These are phyloP conservation scores for Pseudisothecium myosuroides DNA, from an alignment of 225 moss, liverwort and hornwort genomes.

Conservation along the genomic window DNA sequence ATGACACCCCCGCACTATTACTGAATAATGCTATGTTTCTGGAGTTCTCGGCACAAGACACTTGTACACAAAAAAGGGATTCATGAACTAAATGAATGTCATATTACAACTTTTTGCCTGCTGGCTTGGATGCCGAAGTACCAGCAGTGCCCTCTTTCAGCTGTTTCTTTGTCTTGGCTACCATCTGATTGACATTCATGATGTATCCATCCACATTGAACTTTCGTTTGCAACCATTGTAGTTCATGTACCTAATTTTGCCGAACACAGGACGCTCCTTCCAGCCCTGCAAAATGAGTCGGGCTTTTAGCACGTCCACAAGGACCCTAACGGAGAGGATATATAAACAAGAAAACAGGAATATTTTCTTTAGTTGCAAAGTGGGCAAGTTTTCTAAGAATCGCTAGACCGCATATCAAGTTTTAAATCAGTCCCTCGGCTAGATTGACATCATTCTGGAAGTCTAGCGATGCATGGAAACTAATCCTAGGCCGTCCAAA, in stretches of 20 bases:
- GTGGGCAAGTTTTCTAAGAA: not conserved
- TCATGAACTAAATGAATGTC: not conserved
- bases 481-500: not conserved
- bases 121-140: not conserved
- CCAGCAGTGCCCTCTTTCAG: slow-evolving; percentile 20
- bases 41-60: not conserved
- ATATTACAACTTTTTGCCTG: not conserved
- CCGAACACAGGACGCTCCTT: slow-evolving; percentile 90
- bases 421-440: not conserved
- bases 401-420: not conserved
- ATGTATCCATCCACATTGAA: slow-evolving; percentile 90
- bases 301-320: not conserved
- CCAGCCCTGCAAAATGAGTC: slow-evolving; percentile 60
- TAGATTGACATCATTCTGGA: not conserved
- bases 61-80: not conserved
- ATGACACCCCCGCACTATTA: not conserved
- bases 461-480: not conserved
- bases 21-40: not conserved
- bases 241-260: slow-evolving; percentile 91
- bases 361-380: not conserved
- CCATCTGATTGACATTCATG: slow-evolving; percentile 55
- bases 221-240: slow-evolving; percentile 86
- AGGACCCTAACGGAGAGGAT: not conserved
- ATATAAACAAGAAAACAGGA: not conserved
- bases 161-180: slow-evolving; percentile 44